A percentile compares a stretch with the other conserved stretches of the same genome.
Conservation (phyloP, 1,284 basidiomycete genomes). For the Tetrapyrgos nigripes region DNA sequence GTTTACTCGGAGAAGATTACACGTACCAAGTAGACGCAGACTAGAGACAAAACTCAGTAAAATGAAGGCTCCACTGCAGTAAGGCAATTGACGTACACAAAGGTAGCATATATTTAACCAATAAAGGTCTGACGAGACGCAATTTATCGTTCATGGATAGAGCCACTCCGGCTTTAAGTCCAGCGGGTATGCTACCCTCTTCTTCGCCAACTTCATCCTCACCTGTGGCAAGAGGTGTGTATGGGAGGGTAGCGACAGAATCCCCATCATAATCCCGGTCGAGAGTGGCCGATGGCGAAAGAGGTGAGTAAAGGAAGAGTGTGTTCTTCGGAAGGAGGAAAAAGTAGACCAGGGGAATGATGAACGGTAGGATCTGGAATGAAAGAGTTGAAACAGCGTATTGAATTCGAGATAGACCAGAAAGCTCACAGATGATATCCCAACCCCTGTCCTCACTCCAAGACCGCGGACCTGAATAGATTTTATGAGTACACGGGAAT, state of each 20-base stretch:
- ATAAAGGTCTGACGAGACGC: slow-evolving; percentile 74
- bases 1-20: background rate
- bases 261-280: slow-evolving; percentile 45
- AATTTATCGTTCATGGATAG: slow-evolving; percentile 78
- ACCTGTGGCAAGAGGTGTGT: slow-evolving; percentile 58
- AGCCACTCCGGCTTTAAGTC: slow-evolving; percentile 47
- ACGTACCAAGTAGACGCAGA: slow-evolving; percentile 80
- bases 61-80: background rate
- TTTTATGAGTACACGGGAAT: too few species aligned
- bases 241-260: slow-evolving; percentile 45
- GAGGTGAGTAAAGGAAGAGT: slow-evolving; percentile 46
- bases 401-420: slow-evolving; percentile 4
- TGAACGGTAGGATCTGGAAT: slow-evolving; percentile 75
- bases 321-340: slow-evolving; percentile 72
- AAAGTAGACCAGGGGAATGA: slow-evolving; percentile 78
- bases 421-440: slow-evolving; percentile 72
- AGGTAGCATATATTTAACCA: slow-evolving; percentile 82
- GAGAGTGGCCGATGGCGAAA: slow-evolving; percentile 20
- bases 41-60: slow-evolving; percentile 43
- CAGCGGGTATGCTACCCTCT: slow-evolving; percentile 40
- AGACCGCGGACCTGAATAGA: too few species aligned
- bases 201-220: slow-evolving; percentile 46
- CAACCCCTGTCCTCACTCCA: slow-evolving; percentile 86
- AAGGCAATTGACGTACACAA: slow-evolving; percentile 60
- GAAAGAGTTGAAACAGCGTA: slow-evolving; percentile 5